Percentiles rank a stretch among this genome's conserved stretches.
Evolutionary conservation across 768 basidiomycete species (phyloP).

Genomic region (Hericium erinaceus): DNA sequence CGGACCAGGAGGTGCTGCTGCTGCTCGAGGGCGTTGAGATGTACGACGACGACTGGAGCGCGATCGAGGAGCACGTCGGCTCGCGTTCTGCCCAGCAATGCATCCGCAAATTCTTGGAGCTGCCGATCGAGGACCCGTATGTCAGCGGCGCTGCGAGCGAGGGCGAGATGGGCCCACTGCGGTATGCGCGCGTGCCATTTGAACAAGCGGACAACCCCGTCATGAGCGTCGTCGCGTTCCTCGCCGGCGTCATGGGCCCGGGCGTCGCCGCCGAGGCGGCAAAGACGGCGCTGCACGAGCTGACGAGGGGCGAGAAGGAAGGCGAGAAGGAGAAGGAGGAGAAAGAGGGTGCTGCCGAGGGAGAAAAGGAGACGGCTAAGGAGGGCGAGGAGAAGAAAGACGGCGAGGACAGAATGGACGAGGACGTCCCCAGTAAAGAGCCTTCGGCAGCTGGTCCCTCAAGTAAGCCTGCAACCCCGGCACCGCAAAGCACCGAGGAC

Average conservation of each 20-base stretch:
- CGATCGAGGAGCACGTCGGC: conserved; percentile 88
- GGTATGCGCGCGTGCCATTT: conserved; percentile 79
- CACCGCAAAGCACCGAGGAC: conserved; percentile 21
- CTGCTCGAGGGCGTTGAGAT: conserved; percentile 97
- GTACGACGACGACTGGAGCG: conserved; percentile 95
- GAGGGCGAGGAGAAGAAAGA: conserved; percentile 18
- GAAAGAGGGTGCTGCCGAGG: conserved; percentile 19
- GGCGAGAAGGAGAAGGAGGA: conserved; percentile 18
- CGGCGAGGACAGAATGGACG: conserved; percentile 20
- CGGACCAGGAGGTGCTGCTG: conserved; percentile 80
- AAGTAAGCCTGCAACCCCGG: conserved; percentile 12
- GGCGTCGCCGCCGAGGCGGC: conserved; percentile 92
- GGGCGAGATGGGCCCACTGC: conserved; percentile 63
- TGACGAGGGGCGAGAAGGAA: conserved; percentile 50
- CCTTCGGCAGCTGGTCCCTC: conserved; percentile 7
- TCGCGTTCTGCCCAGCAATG: conserved; percentile 91
- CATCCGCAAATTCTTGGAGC: conserved; percentile 87
- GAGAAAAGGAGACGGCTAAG: conserved; percentile 23
- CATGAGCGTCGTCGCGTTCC: conserved; percentile 77
- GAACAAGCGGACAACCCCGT: conserved; percentile 96
- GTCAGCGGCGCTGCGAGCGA: conserved; percentile 45
- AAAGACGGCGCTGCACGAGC: conserved; percentile 76
- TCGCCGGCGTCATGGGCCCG: conserved; percentile 86
- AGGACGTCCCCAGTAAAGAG: conserved; percentile 50
- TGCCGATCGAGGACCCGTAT: conserved; percentile 96